Percentiles rank a stretch among this genome's conserved stretches.
These are phyloP conservation scores for Euphorbia peplus DNA, from an alignment of 345 rosid species.

Conservation along the genomic window DNA sequence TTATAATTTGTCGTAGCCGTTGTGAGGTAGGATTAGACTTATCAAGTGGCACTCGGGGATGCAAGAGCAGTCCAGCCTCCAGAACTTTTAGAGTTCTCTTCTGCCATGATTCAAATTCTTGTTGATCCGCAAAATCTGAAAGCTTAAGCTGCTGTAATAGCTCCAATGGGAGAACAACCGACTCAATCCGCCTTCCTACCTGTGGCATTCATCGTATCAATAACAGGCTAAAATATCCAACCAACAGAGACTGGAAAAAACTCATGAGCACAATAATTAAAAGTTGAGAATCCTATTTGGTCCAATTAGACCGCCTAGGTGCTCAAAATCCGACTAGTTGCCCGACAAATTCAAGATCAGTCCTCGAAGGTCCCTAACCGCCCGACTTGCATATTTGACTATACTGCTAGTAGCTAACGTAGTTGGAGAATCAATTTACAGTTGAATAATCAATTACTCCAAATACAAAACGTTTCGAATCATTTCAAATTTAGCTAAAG, in stretches of 20 bases:
- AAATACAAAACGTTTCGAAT: no score
- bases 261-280: slow-evolving; percentile 1
- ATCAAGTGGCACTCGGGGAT: slow-evolving; percentile 81
- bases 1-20: slow-evolving; percentile 66
- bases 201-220: slow-evolving; percentile 25
- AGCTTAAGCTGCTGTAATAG: slow-evolving; percentile 84
- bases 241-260: neutral
- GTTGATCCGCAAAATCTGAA: slow-evolving; percentile 84
- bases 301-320: no score
- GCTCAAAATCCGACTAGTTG: no score
- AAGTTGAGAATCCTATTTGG: no score
- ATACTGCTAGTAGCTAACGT: no score
- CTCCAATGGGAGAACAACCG: slow-evolving; percentile 84
- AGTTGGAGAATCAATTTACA: no score
- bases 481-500: no score
- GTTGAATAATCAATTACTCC: no score
- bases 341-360: no score
- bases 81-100: slow-evolving; percentile 82
- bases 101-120: slow-evolving; percentile 83
- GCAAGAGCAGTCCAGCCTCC: slow-evolving; percentile 81
- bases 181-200: slow-evolving; percentile 90
- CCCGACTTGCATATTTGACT: no score
- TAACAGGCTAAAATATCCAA: neutral
- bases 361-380: no score
- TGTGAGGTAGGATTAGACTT: slow-evolving; percentile 61